A percentile compares a stretch with the other conserved stretches of the same genome.
Evolutionary conservation across 2,329 filamentous ascomycete species (phyloP).

Genomic region (Aspergillus sergii): DNA sequence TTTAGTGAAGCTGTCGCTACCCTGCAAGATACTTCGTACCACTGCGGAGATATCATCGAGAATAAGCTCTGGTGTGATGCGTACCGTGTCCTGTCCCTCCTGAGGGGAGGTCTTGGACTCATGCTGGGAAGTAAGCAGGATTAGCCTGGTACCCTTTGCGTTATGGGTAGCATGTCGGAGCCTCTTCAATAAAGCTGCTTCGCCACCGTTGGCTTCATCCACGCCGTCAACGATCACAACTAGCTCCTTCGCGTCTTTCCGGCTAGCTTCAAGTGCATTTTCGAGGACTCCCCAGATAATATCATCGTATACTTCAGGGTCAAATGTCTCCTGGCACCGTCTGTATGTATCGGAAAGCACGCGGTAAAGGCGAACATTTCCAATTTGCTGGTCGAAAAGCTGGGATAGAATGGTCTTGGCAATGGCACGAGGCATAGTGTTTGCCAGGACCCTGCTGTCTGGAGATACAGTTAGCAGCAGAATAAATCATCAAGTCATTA

Average conservation of each 20-base stretch:
- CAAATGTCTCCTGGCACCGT: conserved; percentile 24
- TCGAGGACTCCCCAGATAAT: conserved; percentile 40
- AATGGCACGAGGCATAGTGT: conserved; percentile 34
- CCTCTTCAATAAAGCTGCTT: conserved; percentile 30
- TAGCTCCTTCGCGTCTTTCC: conserved; percentile 36
- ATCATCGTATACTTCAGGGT: conserved; percentile 36
- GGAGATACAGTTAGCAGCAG: neutral
- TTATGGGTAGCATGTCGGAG: conserved; percentile 28
- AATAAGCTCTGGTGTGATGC: conserved; percentile 35
- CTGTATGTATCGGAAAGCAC: conserved; percentile 37
- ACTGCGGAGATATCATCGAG: conserved; percentile 42
- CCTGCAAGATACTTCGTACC: conserved; percentile 31
- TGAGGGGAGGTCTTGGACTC: conserved; percentile 14
- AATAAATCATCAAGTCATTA: neutral
- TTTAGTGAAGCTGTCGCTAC: conserved; percentile 23
- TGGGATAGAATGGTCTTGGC: conserved; percentile 41
- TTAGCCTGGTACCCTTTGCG: conserved; percentile 30
- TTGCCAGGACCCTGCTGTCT: conserved; percentile 37
- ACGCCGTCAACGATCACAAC: conserved; percentile 44
- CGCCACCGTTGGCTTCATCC: conserved; percentile 38
- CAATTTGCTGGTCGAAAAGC: conserved; percentile 42
- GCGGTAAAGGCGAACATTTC: conserved; percentile 41
- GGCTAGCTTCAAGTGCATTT: conserved; percentile 29
- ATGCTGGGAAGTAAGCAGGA: conserved; percentile 33
- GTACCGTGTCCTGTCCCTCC: conserved; percentile 17